These are phyloP conservation scores for Kregervanrija fluxuum DNA, from an alignment of 805 yeast species.

Conservation along the genomic window DNA sequence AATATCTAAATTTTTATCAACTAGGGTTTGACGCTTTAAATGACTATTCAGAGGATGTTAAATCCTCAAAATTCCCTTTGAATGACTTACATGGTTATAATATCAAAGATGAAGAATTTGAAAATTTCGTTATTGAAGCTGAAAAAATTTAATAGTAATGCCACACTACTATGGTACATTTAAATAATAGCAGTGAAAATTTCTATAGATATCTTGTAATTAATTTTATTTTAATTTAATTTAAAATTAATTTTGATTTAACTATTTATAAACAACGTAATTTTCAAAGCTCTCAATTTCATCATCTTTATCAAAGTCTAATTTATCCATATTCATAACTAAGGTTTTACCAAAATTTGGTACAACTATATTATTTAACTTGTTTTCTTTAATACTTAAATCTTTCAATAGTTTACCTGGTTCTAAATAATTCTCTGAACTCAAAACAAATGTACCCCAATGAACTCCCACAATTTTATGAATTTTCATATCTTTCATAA, in stretches of 20 bases:
- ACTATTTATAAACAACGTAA: conserved; percentile 12
- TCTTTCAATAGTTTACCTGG: conserved; percentile 58
- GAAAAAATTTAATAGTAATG: conserved; percentile 6
- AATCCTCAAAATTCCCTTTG: conserved; percentile 49
- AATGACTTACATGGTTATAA: conserved; percentile 55
- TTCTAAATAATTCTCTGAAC: conserved; percentile 82
- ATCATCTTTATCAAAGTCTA: conserved; percentile 4
- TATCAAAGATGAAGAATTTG: conserved; percentile 57
- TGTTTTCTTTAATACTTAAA: conserved; percentile 37
- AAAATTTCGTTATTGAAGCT: conserved; percentile 30
- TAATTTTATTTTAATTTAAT: neutral
- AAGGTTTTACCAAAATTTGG: conserved; percentile 77
- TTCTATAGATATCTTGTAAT: neutral
- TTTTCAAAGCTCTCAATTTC: conserved; percentile 9
- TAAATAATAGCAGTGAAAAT: too few species aligned
- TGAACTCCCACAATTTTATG: conserved; percentile 77
- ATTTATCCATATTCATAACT: conserved; percentile 28
- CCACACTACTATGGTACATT: too few species aligned
- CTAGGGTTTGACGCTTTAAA: conserved; percentile 44
- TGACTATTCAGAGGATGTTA: conserved; percentile 55
- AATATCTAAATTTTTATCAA: conserved; percentile 47
- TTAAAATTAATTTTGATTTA: neutral
- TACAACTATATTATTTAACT: conserved; percentile 38
- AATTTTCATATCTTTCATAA: conserved; percentile 57
- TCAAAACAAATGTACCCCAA: conserved; percentile 91